Evolutionary conservation across 495 filamentous ascomycete species (phyloP), one percentile per base, ranked within the genome.

Genomic region (Aspergillus taichungensis): DNA sequence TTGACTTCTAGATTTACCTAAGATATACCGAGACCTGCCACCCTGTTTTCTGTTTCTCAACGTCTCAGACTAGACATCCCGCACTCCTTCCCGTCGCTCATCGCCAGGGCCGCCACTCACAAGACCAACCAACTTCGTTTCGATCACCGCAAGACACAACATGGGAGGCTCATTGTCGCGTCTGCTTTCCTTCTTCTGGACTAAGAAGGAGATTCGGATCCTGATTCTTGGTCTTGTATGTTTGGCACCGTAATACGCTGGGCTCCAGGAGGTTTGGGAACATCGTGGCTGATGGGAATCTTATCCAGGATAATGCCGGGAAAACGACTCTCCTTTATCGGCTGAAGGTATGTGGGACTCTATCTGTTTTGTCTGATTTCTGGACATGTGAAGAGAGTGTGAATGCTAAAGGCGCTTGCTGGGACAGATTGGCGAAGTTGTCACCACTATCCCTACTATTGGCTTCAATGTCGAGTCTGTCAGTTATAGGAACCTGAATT

Each of bases 391-490:
- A 24, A 24, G 18, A 2, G 18, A 24, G 18, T 2, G 18, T 24
- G 18, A 24, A 24, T 1, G 18, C 52, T 68, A 41, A 69, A 29
- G 24, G 37, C 13, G 34, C n/a, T 28, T 34, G n/a, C 0, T 37
- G 10, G 37, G 35, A 40, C 61, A 95, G 88, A 95, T 98, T 58
- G 92, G 92, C 50, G 94, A 98, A 66, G 92, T 97, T 37, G 92
- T 98, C 54, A 95, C 92, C 34, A 98, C 92, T 47, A 95, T 97
- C 74, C 92, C 92, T 8, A 98, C 92, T 40, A 97, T 98, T 65
- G 92, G 92, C 40, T 98, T 98, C 74, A 98, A 98, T 63, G 91
- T 98, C 55, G 92, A 98, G 68, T 94, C 87, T 18, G 92, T 98
- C 42, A 88, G 87, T 52, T 97, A 97, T 73, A 86, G 87, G 62